Evolutionary conservation across 2,329 filamentous ascomycete species (phyloP).

Genomic region (Penicillium concentricum): DNA sequence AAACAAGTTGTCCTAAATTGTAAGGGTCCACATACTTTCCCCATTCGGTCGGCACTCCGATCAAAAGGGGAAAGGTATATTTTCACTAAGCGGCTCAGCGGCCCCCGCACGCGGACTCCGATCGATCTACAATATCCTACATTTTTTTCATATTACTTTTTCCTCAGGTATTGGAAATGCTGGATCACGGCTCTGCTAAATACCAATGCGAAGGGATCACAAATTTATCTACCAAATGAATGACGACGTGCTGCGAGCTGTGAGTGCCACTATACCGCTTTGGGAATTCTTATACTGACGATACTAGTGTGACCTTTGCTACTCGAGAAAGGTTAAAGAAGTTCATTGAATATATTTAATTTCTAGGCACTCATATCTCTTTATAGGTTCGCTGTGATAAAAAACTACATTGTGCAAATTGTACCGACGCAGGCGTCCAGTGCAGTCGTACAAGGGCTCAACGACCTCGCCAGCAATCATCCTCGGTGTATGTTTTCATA

Average conservation of each 20-base stretch:
- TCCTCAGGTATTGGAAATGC: not conserved
- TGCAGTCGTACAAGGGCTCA: constrained; percentile 21
- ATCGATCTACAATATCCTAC: not conserved
- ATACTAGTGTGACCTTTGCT: constrained; percentile 26
- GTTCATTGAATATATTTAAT: not conserved
- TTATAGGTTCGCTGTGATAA: constrained; percentile 28
- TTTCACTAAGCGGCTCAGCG: not conserved
- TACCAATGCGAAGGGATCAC: not conserved
- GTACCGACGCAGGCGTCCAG: constrained; percentile 21
- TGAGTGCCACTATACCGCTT: constrained; percentile 7
- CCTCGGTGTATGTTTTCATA: constrained; percentile 12
- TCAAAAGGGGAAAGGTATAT: constrained; percentile 2
- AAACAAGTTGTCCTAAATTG: too few relatives aligned
- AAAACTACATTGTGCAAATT: constrained; percentile 25
- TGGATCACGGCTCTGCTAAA: not conserved
- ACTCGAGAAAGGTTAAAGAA: constrained; percentile 25
- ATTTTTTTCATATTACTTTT: not conserved
- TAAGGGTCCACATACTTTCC: not conserved
- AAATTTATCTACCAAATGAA: constrained; percentile 6
- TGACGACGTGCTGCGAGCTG: constrained; percentile 16
- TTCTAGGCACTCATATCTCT: not conserved
- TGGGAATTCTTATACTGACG: not conserved
- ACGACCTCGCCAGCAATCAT: constrained; percentile 11
- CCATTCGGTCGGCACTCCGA: constrained; percentile 10
- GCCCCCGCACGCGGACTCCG: not conserved